Base-by-base conservation (phyloP, 1,284 basidiomycete genomes). In the Sporisorium sorghi region DNA sequence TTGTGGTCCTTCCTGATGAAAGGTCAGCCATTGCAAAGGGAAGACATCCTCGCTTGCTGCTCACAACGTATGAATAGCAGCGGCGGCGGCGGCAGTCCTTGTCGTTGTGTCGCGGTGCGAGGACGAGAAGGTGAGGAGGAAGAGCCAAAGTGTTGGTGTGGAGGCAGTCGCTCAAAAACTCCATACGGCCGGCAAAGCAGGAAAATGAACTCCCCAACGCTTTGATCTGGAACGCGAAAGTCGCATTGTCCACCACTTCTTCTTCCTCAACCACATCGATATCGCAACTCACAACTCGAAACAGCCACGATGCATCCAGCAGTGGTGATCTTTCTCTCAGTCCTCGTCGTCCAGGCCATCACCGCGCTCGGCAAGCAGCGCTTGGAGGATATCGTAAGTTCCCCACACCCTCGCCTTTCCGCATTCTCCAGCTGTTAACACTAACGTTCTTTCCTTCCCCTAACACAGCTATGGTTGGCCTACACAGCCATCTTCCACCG, bases 271-370 rank as follows among this genome's bases (percentile, higher is more conserved):
- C 55, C 44, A 35, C 58, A 32, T 8, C 46, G 19, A 35, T 14
- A 5, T 44, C 4, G 15, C 17, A 37, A 9, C 23, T 4, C 17
- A 7, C 24, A 40, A 11, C 9, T n/a, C n/a, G n/a, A 28, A 7
- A 24, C 14, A 19, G 8, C 15, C 37, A 19, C 3, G 37, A 80
- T 81, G 76, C 79, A 81, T 61, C 76, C 79, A 23, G 79, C 79
- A 15, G 30, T 77, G 8, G 68, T 78, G n/a, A 78, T 81, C 39
- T 60, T 81, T 23, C 37, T 73, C 28, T 59, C 64, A 5, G 73
- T 73, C 17, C 53, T 79, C 30, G 24, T 72, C 9, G 53, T 66
- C 6, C 70, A 75, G 50, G 21, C 67, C 44, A 66, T 79, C 46
- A 32, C 63, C 6, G 44, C 49, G 32, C 30, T 81, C 14, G 77